A percentile compares a stretch with the other conserved stretches of the same genome.
phyloP scores from a whole-genome alignment of 225 moss, liverwort and hornwort species.

The Thuidium tamariscinum region DNA sequence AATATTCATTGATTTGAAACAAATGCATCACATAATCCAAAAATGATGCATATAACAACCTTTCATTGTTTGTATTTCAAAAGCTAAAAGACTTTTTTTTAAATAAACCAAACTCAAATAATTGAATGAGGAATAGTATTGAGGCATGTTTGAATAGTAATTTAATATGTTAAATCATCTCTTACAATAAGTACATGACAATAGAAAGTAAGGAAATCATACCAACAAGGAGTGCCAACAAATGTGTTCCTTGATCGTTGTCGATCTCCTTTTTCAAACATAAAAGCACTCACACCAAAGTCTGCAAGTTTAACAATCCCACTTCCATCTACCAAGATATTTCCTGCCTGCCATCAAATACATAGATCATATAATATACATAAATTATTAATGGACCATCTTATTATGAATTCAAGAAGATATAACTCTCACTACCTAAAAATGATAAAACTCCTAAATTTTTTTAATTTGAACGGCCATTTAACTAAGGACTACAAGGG shows the following conservation, averaged over 20 bases:
- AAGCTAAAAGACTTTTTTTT: not conserved
- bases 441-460: no score
- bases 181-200: not conserved
- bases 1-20: not conserved
- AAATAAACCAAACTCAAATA: not conserved
- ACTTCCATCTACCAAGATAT: conserved; percentile 59
- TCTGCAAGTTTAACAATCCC: conserved; percentile 78
- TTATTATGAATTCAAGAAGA: not conserved
- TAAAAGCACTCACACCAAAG: conserved; percentile 75
- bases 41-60: not conserved
- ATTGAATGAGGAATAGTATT: not conserved
- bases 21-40: not conserved
- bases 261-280: conserved; percentile 81
- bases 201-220: not conserved
- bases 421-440: not conserved
- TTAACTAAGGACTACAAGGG: not conserved
- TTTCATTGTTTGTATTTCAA: not conserved
- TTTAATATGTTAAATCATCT: not conserved
- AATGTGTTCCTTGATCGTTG: conserved; percentile 79
- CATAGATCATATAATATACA: not conserved
- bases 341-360: conserved; percentile 43
- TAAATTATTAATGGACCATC: not conserved
- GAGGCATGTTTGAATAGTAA: not conserved
- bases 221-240: conserved; percentile 85
- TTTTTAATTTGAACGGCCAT: rapidly evolving